Base-by-base conservation (phyloP, 2,329 filamentous ascomycete species). In the Aspergillus sp. region DNA sequence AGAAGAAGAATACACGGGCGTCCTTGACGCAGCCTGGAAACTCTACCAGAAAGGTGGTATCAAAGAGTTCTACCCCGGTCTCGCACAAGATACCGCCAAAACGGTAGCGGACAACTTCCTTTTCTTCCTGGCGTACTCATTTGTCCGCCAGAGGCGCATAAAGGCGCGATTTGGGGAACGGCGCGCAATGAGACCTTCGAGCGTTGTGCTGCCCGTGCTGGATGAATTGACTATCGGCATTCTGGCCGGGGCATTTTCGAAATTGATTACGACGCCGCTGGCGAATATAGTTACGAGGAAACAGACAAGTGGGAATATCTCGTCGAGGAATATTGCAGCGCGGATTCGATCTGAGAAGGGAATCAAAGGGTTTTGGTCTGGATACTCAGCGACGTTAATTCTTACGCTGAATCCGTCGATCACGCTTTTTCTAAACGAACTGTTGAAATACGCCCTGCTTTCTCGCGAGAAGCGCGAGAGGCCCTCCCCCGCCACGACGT, bases 391-490 rank as follows among this genome's bases (percentile, higher is more conserved):
- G 2, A 83, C 79, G 26, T 66, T 94, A 48, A 75, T 95, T 35
- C 70, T 94, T 43, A 90, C 89, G 1, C 73, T 94, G 29, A 95
- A 95, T 58, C 89, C 90, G 1, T 84, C 85, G 53, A 77, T 95
- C 52, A 94, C 90, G 0, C 90, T 95, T 62, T 82, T 91, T 55
- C 72, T 94, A 29, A 87, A 94, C 59, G 83, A 88, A 56, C 69
- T 83, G 5, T 70, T 93, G 19, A 82, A 84, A 54, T 75, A 79
- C 44, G 61, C 73, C 1, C 62, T 85, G 2, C 71, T 88, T 1
- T 73, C 76, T 3, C 68, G 72, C 5, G 69, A 73, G 35, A 76
- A 72, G 55, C 70, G 76, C 6, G 69, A 73, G 4, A 71, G 77
- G 10, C 77, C 80, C 0, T 74, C 76, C 0, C 66, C 79, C 0